Base-by-base conservation (phyloP, 371 early-diverging fungal genomes). In the Lichtheimia ornata region DNA sequence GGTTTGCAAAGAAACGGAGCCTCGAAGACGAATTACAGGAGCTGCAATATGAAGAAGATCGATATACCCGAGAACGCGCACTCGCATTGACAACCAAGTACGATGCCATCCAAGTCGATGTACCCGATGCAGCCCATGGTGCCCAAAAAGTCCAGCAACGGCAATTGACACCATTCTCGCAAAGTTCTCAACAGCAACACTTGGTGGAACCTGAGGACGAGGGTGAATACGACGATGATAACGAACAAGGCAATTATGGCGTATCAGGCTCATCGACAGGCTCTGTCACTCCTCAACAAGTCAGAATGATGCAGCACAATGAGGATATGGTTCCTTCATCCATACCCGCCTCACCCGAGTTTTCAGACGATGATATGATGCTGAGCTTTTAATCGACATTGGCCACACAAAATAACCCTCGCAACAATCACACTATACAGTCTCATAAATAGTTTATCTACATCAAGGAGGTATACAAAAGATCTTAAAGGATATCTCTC, bases 41-140 rank as follows among this genome's bases (percentile, higher is more conserved):
- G 2, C 56, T 62, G 5, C 22, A 56, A 2, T 51, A 56, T 13
- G 56, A 62, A 35, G 62, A 62, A 62, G 62, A 62, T 15, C 35
- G 51, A 18, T 56, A 56, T 28, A 35, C 50, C 3, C 51, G 53
- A 49, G 62, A 62, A 50, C 28, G 56, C 7, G 45, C 54, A 42
- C 25, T 54, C 17, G 25, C 61, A 9, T 20, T 54, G 27, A 20
- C 45, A 13, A 54, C 50, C 4, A 45, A 44, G 9, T 56, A 44
- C 18, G 55, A 54, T 40, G 55, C 41, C 20, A 54, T 17, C 25
- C 25, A 35, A 35, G 35, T 35, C 11, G 35, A 35, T 11, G 35
- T 35, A 35, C 35, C 35, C 35, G 35, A 35, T 35, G 35, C 35
- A 35, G 11, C 35, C 35, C 35, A 35, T 35, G 35, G 35, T 2